These are phyloP conservation scores for Globisporangium acanthophoron DNA, from an alignment of 352 stramenopile genomes.

Conservation along the genomic window DNA sequence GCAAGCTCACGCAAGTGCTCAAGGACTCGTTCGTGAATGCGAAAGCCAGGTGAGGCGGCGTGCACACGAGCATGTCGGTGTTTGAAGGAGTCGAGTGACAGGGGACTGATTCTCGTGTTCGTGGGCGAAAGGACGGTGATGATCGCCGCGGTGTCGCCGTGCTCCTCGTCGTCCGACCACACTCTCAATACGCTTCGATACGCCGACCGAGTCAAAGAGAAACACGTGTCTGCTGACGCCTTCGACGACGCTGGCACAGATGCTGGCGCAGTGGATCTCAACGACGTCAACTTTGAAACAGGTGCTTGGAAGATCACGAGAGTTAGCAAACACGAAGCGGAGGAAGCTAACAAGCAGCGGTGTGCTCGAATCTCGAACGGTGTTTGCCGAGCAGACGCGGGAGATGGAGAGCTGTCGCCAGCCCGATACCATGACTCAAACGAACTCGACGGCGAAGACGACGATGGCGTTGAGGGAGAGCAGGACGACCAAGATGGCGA, in stretches of 20 bases:
- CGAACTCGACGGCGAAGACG: constrained; percentile 18
- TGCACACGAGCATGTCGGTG: not conserved
- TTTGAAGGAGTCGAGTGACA: not conserved
- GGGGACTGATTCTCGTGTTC: not conserved
- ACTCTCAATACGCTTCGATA: constrained; percentile 97
- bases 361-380: not conserved
- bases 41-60: constrained; percentile 59
- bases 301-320: constrained; percentile 15
- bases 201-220: constrained; percentile 96
- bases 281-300: constrained; percentile 57
- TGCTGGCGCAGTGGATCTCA: constrained; percentile 34
- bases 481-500: constrained; percentile 15
- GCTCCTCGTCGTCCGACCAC: constrained; percentile 91
- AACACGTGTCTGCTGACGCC: constrained; percentile 72
- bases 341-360: not conserved
- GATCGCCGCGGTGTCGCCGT: constrained; percentile 94
- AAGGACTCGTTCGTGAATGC: constrained; percentile 97
- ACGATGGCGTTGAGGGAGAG: constrained; percentile 15
- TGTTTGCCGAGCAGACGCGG: constrained; percentile 19
- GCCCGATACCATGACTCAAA: constrained; percentile 17
- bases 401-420: constrained; percentile 21
- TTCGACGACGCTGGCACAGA: constrained; percentile 40
- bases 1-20: constrained; percentile 97
- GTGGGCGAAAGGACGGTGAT: constrained; percentile 87
- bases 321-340: not conserved